Evolutionary conservation across 345 rosid species (phyloP), one percentile per base, ranked within the genome.

Genomic region (Arabidopsis arenosa): DNA sequence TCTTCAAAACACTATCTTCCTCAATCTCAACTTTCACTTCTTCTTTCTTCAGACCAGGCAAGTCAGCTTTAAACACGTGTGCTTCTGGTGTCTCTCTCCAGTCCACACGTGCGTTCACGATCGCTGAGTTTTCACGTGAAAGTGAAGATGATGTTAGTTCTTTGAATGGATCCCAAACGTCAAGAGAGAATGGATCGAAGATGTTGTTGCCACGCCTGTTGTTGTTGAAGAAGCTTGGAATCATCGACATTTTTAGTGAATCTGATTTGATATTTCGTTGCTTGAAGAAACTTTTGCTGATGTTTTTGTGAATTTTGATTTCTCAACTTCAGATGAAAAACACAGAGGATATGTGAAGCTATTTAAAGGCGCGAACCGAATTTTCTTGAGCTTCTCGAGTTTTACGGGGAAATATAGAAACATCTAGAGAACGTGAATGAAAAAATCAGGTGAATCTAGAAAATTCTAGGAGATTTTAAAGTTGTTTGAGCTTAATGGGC

Each of bases 11-110:
- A 32, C 74, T 76, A 0, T 79, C 79, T 1, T 83, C 85, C 37
- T 83, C 85, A 1, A 83, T 70, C 77, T 83, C 83, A 0, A 83
- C 83, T 60, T 83, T 83, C 75, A 83, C 83, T 39, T 80, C 85
- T 23, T 83, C 85, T 0, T 79, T 83, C 59, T 69, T 83, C 12
- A 80, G 1, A 4, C 85, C 85, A 0, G 81, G 81, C 6, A 78
- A 12, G 7, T 78, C 77, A 14, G 77, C 77, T n/a, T 72, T 72
- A 57, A 78, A 78, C 68, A 78, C 81, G 73, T 78, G 81, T n/a
- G 77, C 81, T 6, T 71, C 81, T 3, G 73, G 68, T 3, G 81
- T 78, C 63, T 78, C 81, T 23, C 68, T 72, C 81, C 81, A 78
- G 56, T 78, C 81, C 17, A 78, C 77, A 1, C 81, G 81, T 2